Percentiles rank a stretch among this genome's conserved stretches.
Conservation (phyloP, 768 basidiomycete species). For the Pleurotus cornucopiae region DNA sequence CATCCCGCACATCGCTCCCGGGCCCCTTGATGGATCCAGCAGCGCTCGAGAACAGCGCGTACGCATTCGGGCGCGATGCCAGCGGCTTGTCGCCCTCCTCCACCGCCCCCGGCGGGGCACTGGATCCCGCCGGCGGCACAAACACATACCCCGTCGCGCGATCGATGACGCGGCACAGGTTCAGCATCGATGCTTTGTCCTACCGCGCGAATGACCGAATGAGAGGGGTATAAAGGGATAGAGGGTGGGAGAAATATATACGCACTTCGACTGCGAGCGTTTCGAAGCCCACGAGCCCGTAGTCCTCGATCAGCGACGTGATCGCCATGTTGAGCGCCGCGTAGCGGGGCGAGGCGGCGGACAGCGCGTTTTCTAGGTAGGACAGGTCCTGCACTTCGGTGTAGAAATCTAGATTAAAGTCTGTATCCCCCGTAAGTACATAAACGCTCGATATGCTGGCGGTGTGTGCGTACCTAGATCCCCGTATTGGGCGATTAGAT, state of each 20-base stretch:
- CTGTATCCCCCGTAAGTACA: conserved; percentile 33
- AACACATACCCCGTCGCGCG: conserved; percentile 91
- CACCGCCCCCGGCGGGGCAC: conserved; percentile 14
- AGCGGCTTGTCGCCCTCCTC: conserved; percentile 13
- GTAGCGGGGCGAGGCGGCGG: conserved; percentile 62
- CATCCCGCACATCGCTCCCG: conserved; percentile 58
- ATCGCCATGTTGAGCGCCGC: conserved; percentile 83
- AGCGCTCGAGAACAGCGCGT: conserved; percentile 65
- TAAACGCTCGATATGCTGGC: conserved; percentile 5
- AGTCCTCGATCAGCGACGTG: conserved; percentile 92
- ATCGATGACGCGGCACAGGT: conserved; percentile 80
- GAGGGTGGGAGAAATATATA: neutral
- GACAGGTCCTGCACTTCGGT: conserved; percentile 96
- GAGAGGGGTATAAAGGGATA: neutral
- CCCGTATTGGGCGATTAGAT: conserved; percentile 86
- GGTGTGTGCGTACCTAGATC: conserved; percentile 64
- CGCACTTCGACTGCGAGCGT: conserved; percentile 91
- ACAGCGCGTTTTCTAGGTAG: conserved; percentile 75
- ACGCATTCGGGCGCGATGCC: conserved; percentile 53
- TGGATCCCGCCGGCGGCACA: conserved; percentile 44
- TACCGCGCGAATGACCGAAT: conserved; percentile 21
- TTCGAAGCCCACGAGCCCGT: conserved; percentile 89
- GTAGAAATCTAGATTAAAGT: conserved; percentile 97
- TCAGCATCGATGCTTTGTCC: conserved; percentile 95
- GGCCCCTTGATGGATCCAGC: conserved; percentile 48